Evolutionary conservation across 306 rosid species (phyloP).

Genomic region (Dryas drummondii): DNA sequence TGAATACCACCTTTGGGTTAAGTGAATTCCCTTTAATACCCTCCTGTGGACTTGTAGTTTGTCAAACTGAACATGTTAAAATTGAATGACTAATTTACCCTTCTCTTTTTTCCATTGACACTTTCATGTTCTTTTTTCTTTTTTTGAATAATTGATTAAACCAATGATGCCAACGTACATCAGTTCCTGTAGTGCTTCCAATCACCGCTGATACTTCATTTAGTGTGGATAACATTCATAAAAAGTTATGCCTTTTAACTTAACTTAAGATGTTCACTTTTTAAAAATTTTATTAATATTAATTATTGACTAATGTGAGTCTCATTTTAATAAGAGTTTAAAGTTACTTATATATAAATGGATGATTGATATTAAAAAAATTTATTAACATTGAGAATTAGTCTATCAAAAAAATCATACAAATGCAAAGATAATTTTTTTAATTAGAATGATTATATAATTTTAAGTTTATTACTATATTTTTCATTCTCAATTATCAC

Average conservation of each 20-base stretch:
- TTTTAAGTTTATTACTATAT: background rate
- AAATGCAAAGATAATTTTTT: background rate
- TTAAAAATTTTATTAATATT: no score
- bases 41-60: background rate
- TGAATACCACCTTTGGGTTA: background rate
- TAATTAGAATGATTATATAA: background rate
- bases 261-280: no score
- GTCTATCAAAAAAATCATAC: no score
- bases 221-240: background rate
- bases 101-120: background rate
- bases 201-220: background rate
- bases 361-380: no score
- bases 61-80: background rate
- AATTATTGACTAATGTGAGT: no score
- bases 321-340: no score
- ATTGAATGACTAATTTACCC: background rate
- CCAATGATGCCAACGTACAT: background rate
- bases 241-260: no score
- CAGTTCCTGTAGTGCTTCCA: background rate
- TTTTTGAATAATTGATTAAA: background rate
- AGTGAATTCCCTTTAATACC: conserved; percentile 19
- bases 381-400: no score
- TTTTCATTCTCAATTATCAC: no score
- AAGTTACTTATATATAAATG: no score
- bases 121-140: background rate